These are phyloP conservation scores for Goffeauzyma gilvescens DNA, from an alignment of 768 basidiomycete genomes.

Conservation along the genomic window DNA sequence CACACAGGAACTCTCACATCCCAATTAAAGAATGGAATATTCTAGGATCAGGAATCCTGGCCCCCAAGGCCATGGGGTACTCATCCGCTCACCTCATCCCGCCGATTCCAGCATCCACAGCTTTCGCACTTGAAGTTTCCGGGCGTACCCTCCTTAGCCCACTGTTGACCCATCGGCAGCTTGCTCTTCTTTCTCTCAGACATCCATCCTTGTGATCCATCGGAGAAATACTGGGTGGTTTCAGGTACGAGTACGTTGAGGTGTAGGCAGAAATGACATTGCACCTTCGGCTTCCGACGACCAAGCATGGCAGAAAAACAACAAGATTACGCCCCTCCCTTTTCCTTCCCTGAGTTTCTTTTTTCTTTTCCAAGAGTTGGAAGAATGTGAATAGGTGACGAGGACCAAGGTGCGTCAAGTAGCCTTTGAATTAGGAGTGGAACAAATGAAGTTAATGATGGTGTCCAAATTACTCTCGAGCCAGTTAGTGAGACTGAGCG, in stretches of 20 bases:
- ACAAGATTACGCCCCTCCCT: not conserved
- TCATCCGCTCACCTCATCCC: not conserved
- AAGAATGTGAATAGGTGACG: no score
- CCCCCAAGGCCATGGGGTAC: not conserved
- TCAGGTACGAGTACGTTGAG: not conserved
- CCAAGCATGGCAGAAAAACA: not conserved
- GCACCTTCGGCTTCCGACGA: not conserved
- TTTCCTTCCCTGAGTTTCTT: no score
- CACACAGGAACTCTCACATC: no score
- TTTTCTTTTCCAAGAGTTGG: no score
- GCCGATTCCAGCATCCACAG: conserved; percentile 1
- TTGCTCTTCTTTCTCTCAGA: not conserved
- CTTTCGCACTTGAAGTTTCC: conserved; percentile 1
- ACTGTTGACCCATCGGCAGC: not conserved
- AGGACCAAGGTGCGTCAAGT: no score
- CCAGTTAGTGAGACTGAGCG: no score
- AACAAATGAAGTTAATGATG: no score
- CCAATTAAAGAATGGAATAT: no score
- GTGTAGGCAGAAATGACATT: conserved; percentile 3
- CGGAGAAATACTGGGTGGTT: not conserved
- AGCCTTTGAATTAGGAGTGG: no score
- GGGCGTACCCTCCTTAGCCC: not conserved
- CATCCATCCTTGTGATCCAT: no score
- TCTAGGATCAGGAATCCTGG: no score
- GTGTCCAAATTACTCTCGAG: no score